Conservation (phyloP, 345 rosid species). For the thale cress (Arabidopsis thaliana) region TAIR10.1 NC_003076.8:16397001-16397500, state of each 20-base stretch:
- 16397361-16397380: not conserved
- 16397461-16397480: not conserved
- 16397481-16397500: not conserved
- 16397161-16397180: slow-evolving; percentile 21
- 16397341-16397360: slow-evolving; percentile 31
- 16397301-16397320: not conserved
- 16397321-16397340: slow-evolving; percentile 23
- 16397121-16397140: slow-evolving; percentile 27
- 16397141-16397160: slow-evolving; percentile 22
- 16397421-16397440: slow-evolving; percentile 36
- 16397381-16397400: slow-evolving; percentile 7
- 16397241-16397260: slow-evolving; percentile 21
- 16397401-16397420: slow-evolving; percentile 7
- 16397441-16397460: slow-evolving; percentile 17
- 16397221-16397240: not conserved
- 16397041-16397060: slow-evolving; percentile 15
- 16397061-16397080: slow-evolving; percentile 39
- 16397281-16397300: not conserved
- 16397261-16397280: slow-evolving; percentile 27
- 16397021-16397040: slow-evolving; percentile 18
- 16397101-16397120: slow-evolving; percentile 22
- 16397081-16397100: slow-evolving; percentile 19
- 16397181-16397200: too few species aligned
- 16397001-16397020: not conserved
- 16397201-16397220: not conserved